Evolutionary conservation across 129 eudicot species (phyloP), one percentile per base, ranked within the genome.

Genomic region (Logfia minima): DNA sequence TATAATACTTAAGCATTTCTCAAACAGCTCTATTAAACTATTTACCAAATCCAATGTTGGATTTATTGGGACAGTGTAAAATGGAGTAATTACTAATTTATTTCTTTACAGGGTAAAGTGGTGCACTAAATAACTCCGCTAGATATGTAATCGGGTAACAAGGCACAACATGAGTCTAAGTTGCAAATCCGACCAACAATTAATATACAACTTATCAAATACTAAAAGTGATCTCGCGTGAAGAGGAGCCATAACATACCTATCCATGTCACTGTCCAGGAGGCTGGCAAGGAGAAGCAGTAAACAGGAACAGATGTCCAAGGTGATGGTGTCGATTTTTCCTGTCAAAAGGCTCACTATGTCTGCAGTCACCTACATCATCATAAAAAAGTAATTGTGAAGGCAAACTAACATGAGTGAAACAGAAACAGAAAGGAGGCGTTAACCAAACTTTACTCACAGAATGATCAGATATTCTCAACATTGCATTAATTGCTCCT

Each of bases 381-480:
- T 67, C 9, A 29, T 17, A 48, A 26, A 71, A 85, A 24, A 6
- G 53, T 23, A 60, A 65, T 4, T 18, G 35, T 63, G 4, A 58
- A 35, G 10, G 19, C 23, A 55, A 14, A 61, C 14, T 5, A 66
- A 52, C 43, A 51, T 31, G 22, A 76, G 65, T 65, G 35, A 24
- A 69, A 65, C 75, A 14, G 11, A 52, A 68, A 53, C 22, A 75
- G 9, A 24, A 3, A 31, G 23, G 8, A 59, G 23, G 4, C 39
- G 24, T 11, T 41, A 24, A 72, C 17, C 14, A 13, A 60, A 51
- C 53, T 66, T 41, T 24, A 77, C 97, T 87, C 84, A 94, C 98
- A 68, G 90, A 82, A 83, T 89, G 88, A 86, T 94, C 98, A 83
- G 87, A 86, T 97, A 94, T 87, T 81, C 90, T 91, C 81, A 82